Evolutionary conservation across 768 basidiomycete genomes (phyloP).

Genomic region (Lactifluus piperatus): DNA sequence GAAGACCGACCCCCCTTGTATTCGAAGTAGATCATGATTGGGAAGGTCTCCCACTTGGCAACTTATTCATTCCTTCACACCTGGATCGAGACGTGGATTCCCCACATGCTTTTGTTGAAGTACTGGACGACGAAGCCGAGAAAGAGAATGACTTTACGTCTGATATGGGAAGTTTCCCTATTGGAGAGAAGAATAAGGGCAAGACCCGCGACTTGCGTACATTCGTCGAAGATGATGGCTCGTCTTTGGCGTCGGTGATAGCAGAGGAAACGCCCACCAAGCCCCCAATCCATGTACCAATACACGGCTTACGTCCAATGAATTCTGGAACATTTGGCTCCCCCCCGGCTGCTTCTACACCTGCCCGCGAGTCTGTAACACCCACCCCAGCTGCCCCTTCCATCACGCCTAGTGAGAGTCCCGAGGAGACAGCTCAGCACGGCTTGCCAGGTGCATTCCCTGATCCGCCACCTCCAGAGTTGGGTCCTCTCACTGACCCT

Average conservation of each 20-base stretch:
- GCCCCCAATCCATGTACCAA: conserved; percentile 52
- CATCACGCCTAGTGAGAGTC: neutral
- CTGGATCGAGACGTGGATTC: conserved; percentile 29
- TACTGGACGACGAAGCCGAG: conserved; percentile 36
- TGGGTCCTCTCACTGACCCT: conserved; percentile 28
- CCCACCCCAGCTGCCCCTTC: conserved; percentile 9
- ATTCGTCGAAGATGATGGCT: conserved; percentile 29
- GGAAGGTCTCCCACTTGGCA: conserved; percentile 45
- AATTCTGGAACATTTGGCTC: conserved; percentile 18
- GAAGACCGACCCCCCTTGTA: conserved; percentile 37
- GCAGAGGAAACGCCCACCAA: conserved; percentile 39
- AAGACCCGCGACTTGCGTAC: conserved; percentile 13
- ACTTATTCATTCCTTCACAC: conserved; percentile 30
- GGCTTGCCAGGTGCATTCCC: conserved; percentile 22
- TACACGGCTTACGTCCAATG: conserved; percentile 18
- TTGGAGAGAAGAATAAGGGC: conserved; percentile 46
- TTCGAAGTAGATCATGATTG: conserved; percentile 51
- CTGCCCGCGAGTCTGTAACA: conserved; percentile 13
- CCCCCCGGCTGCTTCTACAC: conserved; percentile 11
- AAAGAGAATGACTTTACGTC: neutral
- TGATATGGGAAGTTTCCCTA: neutral
- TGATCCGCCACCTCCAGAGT: conserved; percentile 45
- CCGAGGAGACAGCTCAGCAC: neutral
- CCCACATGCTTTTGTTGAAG: conserved; percentile 60
- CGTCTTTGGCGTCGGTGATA: conserved; percentile 36